Evolutionary conservation across 306 rosid genomes (phyloP), one percentile per base, ranked within the genome.

Genomic region (Prunus mongolica): DNA sequence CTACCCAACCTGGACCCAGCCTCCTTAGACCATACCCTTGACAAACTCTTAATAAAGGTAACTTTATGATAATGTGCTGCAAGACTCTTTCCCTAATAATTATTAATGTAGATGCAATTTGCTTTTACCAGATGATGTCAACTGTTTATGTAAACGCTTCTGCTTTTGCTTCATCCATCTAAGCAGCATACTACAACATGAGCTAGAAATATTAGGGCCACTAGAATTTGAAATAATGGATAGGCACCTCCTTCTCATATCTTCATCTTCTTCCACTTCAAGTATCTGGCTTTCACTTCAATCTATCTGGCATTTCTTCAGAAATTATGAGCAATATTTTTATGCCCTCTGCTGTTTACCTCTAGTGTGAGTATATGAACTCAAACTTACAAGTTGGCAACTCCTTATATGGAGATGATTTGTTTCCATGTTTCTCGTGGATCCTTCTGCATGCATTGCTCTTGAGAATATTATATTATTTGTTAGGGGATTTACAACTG

Each of bases 21-120:
- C 75, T 82, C 86, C 73, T 79, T 92, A 63, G 89, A 89, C 79
- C 82, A 64, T 77, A 87, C 87, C 74, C 98, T 96, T 65, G 91
- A 89, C 88, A 88, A 87, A 67, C 87, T 92, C 60, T 79, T 92
- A 76, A 96, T 96, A 80, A 92, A 92, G 98, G 99, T 86, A 75
- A 69, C 80, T 41, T 63, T 44, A 27, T 76, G 70, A 25, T 72
- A 56, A 79, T 50, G 25, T 51, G 57, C 28, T 44, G 20, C 34
- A 64, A 61, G 65, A 45, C 16, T 51, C 20, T 55, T 56, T 16
- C 44, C 47, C 19, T 6, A 50, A 15, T 61, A 22, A 46, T 54
- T 19, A 30, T 38, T 38, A 14, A 41, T 28, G 51, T 38, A 19
- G 69, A 58, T 44, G 47, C 50, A 56, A 7, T 79, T 65, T 28